Evolutionary conservation across 2,329 filamentous ascomycete species (phyloP).

Genomic region (Ophiostoma himal-ulmi): DNA sequence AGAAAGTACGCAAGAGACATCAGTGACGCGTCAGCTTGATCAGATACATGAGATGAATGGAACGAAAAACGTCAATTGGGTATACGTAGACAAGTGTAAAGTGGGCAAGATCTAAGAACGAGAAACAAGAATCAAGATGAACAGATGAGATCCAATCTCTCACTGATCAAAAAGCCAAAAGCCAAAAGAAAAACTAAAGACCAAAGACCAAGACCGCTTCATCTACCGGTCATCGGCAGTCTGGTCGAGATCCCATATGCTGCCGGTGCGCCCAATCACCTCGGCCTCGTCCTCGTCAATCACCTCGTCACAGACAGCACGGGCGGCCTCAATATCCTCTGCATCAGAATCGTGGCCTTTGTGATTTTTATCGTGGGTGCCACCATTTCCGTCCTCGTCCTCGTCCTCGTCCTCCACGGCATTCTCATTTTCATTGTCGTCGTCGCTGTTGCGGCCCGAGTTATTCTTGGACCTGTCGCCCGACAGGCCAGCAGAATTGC

Average conservation of each 20-base stretch:
- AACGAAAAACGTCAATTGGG: neutral
- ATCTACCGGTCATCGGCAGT: constrained; percentile 22
- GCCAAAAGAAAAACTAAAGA: neutral
- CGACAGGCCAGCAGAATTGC: neutral
- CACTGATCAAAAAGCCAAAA: neutral
- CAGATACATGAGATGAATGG: neutral
- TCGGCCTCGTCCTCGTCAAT: constrained; percentile 23
- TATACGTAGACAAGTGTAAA: neutral
- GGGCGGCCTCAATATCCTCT: neutral
- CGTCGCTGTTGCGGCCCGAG: neutral
- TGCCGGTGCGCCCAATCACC: constrained; percentile 25
- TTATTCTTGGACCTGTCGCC: constrained; percentile 10
- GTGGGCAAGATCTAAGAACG: neutral
- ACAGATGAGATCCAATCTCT: neutral
- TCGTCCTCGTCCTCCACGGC: constrained; percentile 1
- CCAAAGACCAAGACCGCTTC: neutral
- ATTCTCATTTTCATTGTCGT: constrained; percentile 3
- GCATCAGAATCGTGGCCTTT: neutral
- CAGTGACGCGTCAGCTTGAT: neutral
- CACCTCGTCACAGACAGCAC: constrained; percentile 21
- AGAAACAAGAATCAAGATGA: neutral
- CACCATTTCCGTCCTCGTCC: neutral
- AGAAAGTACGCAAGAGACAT: neutral
- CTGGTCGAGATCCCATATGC: constrained; percentile 26
- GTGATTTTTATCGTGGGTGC: constrained; percentile 39